These are phyloP conservation scores for Peronospora belbahrii DNA, from an alignment of 352 stramenopile genomes.

Conservation along the genomic window DNA sequence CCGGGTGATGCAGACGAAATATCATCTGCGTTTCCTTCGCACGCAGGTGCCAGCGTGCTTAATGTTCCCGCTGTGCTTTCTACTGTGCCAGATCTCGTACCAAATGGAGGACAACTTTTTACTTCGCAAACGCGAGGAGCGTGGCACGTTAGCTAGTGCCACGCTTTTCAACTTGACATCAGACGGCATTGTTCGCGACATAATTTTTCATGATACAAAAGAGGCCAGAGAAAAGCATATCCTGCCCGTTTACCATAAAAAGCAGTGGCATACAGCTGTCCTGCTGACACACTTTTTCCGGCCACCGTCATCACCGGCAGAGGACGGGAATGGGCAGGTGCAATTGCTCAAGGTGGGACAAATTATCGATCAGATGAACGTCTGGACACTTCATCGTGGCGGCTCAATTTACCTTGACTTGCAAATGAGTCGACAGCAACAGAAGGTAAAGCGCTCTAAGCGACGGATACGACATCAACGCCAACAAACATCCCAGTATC, in stretches of 20 bases:
- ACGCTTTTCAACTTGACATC: slow-evolving; percentile 86
- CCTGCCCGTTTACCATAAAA: slow-evolving; percentile 77
- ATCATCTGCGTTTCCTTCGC: slow-evolving; percentile 73
- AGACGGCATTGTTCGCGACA: slow-evolving; percentile 78
- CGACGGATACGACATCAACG: slow-evolving; percentile 25
- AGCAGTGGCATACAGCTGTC: slow-evolving; percentile 80
- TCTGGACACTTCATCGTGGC: slow-evolving; percentile 77
- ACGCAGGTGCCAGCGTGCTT: slow-evolving; percentile 69
- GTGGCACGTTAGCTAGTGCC: slow-evolving; percentile 61
- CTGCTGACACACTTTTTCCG: slow-evolving; percentile 81
- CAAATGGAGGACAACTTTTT: slow-evolving; percentile 83
- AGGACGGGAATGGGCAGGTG: slow-evolving; percentile 66
- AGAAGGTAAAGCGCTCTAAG: slow-evolving; percentile 69
- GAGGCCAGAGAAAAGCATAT: slow-evolving; percentile 81
- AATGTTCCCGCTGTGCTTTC: slow-evolving; percentile 79
- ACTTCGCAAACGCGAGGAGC: slow-evolving; percentile 72
- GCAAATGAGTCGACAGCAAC: slow-evolving; percentile 80
- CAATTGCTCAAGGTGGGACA: slow-evolving; percentile 81
- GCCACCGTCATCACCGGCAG: slow-evolving; percentile 56
- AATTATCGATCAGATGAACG: slow-evolving; percentile 84
- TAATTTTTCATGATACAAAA: slow-evolving; percentile 83
- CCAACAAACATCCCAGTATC: slow-evolving; percentile 11
- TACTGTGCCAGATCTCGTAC: slow-evolving; percentile 85
- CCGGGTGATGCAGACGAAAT: slow-evolving; percentile 58
- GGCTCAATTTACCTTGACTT: slow-evolving; percentile 83